A percentile compares a stretch with the other conserved stretches of the same genome.
phyloP scores from a whole-genome alignment of 192 early-diverging fungal genomes.

The Coemansia sp. region DNA sequence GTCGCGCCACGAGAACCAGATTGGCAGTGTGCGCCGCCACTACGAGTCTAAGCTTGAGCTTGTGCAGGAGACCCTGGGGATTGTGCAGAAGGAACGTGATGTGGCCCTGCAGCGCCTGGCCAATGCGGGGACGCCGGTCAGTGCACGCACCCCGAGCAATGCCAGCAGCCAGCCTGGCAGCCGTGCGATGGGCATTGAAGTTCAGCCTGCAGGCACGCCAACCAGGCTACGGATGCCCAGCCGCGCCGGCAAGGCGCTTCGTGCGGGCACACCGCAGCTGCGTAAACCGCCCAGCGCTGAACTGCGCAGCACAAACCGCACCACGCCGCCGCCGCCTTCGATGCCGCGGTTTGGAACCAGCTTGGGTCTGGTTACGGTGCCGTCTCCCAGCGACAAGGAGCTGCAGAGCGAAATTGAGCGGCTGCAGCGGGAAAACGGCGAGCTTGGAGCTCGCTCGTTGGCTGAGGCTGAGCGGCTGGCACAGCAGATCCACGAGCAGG shows the following conservation, averaged over 20 bases:
- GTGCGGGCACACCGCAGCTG: slow-evolving; percentile 13
- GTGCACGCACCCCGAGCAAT: not conserved
- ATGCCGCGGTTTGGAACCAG: slow-evolving; percentile 18
- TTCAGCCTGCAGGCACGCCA: slow-evolving; percentile 11
- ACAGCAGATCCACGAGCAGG: slow-evolving; percentile 47
- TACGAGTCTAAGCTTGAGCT: slow-evolving; percentile 51
- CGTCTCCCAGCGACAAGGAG: slow-evolving; percentile 13
- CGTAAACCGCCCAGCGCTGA: slow-evolving; percentile 12
- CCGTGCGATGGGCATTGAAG: slow-evolving; percentile 21
- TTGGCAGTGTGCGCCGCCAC: slow-evolving; percentile 46
- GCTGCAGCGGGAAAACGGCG: slow-evolving; percentile 22
- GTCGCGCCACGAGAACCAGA: slow-evolving; percentile 52
- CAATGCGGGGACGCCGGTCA: slow-evolving; percentile 17
- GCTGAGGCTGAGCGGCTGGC: slow-evolving; percentile 34
- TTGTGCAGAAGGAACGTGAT: slow-evolving; percentile 51
- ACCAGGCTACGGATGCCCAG: slow-evolving; percentile 47
- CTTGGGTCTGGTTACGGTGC: slow-evolving; percentile 3
- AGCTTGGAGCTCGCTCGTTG: slow-evolving; percentile 9
- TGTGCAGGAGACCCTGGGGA: slow-evolving; percentile 35
- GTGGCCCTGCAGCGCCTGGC: slow-evolving; percentile 42
- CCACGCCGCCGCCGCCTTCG: slow-evolving; percentile 1
- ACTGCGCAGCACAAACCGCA: not conserved
- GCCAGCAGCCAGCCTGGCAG: slow-evolving; percentile 9
- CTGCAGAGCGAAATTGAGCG: slow-evolving; percentile 19
- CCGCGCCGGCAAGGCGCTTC: slow-evolving; percentile 15